Base-by-base conservation (phyloP, 805 yeast species). In the Candida alai region DNA sequence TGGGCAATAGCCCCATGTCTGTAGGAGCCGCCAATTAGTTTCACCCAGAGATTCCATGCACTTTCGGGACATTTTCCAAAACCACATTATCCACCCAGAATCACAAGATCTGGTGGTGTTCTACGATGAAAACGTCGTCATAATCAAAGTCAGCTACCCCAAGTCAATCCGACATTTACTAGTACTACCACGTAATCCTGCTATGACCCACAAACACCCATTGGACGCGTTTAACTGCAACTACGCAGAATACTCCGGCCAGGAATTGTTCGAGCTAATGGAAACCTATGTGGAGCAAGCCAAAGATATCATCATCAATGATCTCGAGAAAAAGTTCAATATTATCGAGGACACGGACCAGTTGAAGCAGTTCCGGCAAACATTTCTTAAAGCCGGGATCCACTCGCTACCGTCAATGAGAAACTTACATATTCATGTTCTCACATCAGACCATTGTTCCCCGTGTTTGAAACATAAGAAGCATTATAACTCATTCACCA, bases 401-500 rank as follows among this genome's bases (percentile, higher is more conserved):
- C 95, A 85, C 55, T 56, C 83, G 4, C 69, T 70, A 2, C 95
- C 95, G 3, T 79, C 88, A 1, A 52, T 84, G 69, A 57, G 56
- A 24, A 83, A 85, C 51, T 47, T 84, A 28, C 95, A 85, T 48
- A 60, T 85, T 13, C 95, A 85, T 58, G 75, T 85, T 16, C 65
- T 85, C 30, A 77, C 88, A 0, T 63, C 60, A 31, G 95, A 85
- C 54, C 71, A 80, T 47, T 47, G 62, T 43, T 74, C 84, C 7
- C 58, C 58, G 0, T 48, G 63, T 17, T 36, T 84, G 59, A 84
- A 83, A 52, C 63, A 76, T 44, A 74, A 70, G 39, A 69, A 65
- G 36, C 95, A 85, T 54, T 84, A 76, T 54, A 79, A 79, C 49
- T 78, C 88, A 3, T 85, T 85, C 57, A 78, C 66, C 14, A 75